phyloP scores from a whole-genome alignment of 768 basidiomycete genomes.

The Psilocybe cyanescens region DNA sequence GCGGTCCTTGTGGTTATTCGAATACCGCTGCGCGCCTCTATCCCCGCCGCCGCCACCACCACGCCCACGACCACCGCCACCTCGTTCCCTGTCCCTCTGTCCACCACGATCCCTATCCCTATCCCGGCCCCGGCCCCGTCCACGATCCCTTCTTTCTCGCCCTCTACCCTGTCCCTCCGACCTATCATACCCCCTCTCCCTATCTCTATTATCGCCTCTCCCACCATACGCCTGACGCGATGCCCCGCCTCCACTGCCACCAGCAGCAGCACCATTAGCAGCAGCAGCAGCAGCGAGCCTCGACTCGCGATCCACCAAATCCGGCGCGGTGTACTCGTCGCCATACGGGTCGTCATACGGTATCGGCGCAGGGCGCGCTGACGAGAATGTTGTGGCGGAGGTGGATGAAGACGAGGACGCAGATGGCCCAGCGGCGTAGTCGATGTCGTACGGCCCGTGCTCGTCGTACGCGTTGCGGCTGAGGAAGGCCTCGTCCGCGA shows the following conservation, averaged over 20 bases:
- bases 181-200: background rate
- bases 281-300: background rate
- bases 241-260: background rate
- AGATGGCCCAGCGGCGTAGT: constrained; percentile 49
- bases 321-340: constrained; percentile 44
- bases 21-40: background rate
- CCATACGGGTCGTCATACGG: constrained; percentile 77
- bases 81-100: constrained; percentile 33
- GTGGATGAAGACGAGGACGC: constrained; percentile 18
- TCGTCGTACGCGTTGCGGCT: constrained; percentile 68
- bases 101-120: constrained; percentile 41
- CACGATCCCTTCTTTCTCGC: constrained; percentile 9
- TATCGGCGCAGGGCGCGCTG: constrained; percentile 29
- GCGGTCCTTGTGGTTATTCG: background rate
- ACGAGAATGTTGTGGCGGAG: background rate
- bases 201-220: background rate
- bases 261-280: background rate
- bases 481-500: constrained; percentile 40
- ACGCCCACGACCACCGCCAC: constrained; percentile 31
- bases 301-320: constrained; percentile 20
- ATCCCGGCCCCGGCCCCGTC: constrained; percentile 34
- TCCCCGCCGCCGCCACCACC: background rate
- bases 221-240: background rate
- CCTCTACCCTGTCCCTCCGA: background rate
- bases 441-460: constrained; percentile 70